Conservation (phyloP, 371 early-diverging fungal genomes). For the Mucor plumbeus region DNA sequence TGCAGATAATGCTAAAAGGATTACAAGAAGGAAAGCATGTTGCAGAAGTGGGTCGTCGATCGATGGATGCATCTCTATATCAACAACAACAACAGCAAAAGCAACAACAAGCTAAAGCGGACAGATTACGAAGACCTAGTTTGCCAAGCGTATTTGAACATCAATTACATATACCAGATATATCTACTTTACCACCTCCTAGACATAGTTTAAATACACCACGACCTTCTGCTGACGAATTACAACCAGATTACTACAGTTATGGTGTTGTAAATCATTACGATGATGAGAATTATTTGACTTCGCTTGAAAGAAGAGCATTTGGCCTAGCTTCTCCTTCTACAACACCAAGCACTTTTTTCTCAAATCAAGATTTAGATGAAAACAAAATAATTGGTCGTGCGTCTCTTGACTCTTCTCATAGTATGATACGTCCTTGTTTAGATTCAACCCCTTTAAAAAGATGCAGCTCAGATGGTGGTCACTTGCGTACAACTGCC, state of each 20-base stretch:
- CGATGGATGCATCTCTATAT: constrained; percentile 24
- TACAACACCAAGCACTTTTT: background rate
- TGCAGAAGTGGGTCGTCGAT: constrained; percentile 22
- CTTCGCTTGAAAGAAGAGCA: constrained; percentile 50
- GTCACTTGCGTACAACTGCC: constrained; percentile 42
- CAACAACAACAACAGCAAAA: constrained; percentile 14
- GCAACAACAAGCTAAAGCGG: constrained; percentile 8
- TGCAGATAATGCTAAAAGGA: constrained; percentile 33
- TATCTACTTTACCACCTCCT: constrained; percentile 28
- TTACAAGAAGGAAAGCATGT: constrained; percentile 28
- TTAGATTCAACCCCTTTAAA: constrained; percentile 31
- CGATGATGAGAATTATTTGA: constrained; percentile 44
- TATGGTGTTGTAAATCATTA: constrained; percentile 36
- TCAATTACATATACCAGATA: constrained; percentile 30
- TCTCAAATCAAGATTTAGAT: background rate
- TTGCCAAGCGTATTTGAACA: constrained; percentile 30
- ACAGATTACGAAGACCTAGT: constrained; percentile 28
- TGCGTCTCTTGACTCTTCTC: constrained; percentile 13
- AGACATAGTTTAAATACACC: constrained; percentile 30
- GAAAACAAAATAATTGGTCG: constrained; percentile 19
- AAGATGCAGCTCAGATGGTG: constrained; percentile 52
- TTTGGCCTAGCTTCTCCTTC: constrained; percentile 26
- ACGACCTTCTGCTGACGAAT: constrained; percentile 27
- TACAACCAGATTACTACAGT: constrained; percentile 35
- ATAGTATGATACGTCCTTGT: background rate